Evolutionary conservation across 2,329 filamentous ascomycete genomes (phyloP), one percentile per base, ranked within the genome.

Genomic region (Neoscytalidium dimidiatum): DNA sequence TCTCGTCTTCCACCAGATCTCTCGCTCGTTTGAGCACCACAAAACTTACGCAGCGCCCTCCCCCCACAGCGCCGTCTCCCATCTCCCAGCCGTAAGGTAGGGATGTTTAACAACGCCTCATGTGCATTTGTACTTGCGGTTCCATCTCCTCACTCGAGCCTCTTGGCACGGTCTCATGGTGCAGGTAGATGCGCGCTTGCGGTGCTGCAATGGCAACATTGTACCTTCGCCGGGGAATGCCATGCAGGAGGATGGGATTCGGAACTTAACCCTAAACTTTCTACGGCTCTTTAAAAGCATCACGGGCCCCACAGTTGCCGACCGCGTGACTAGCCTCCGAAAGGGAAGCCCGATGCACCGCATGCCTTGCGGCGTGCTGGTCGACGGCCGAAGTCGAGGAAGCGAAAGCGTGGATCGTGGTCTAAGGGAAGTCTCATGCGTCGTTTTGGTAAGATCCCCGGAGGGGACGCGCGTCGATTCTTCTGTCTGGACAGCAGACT

Each of bases 241-340:
- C 69, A 71, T 66, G 69, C 80, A 57, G 80, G 86, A 84, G 86
- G 89, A 87, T 83, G 83, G 82, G 80, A 82, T 80, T 90, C 88
- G 92, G 91, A 94, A 94, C 91, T 94, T 96, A 97, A 96, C 94
- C 94, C 94, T 97, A 97, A 91, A 85, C 82, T 82, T 79, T 82
- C 78, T 82, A 88, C 90, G 91, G 92, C 88, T 87, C 75, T 77
- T 71, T n/a, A n/a, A n/a, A n/a, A 62, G 64, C 60, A 28, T 67
- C 63, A 65, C 53, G 63, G 63, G 49, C 21, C 71, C 71, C 72
- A 75, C 81, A 86, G 89, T 90, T 88, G 88, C 88, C 84, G 81
- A 85, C 80, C 81, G 82, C 82, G 84, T 84, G 87, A 94, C 76
- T 93, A 93, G 79, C 80, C 75, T 74, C 73, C 67, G 65, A 66